Percentiles rank a stretch among this genome's conserved stretches.
Conservation (phyloP, 1,139 yeast species). For the Diutina rugosa region DNA sequence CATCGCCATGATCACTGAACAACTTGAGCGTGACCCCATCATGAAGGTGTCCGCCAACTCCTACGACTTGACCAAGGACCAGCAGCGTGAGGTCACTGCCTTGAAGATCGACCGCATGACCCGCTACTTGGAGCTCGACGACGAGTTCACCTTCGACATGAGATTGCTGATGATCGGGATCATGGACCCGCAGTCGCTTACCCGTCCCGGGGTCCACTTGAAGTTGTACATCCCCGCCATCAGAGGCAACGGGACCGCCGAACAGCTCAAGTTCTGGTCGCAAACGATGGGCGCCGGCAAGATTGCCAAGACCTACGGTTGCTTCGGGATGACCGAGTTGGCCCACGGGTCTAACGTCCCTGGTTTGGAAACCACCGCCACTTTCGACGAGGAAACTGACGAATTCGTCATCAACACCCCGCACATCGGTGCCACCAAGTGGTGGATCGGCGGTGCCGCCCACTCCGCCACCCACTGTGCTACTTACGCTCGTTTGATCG, state of each 20-base stretch:
- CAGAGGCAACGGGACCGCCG: constrained; percentile 39
- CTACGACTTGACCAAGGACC: constrained; percentile 26
- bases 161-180: constrained; percentile 29
- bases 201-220: constrained; percentile 37
- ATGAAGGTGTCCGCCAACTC: constrained; percentile 22
- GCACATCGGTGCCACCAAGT: constrained; percentile 81
- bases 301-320: constrained; percentile 65
- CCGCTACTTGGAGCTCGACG: constrained; percentile 30
- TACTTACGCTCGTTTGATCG: constrained; percentile 71
- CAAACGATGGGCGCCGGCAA: constrained; percentile 54
- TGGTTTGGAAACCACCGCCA: constrained; percentile 84
- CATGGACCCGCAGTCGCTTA: constrained; percentile 36
- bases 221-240: constrained; percentile 36
- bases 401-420: constrained; percentile 76
- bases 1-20: constrained; percentile 23
- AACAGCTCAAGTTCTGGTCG: constrained; percentile 62
- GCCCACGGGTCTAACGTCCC: constrained; percentile 95
- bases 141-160: constrained; percentile 18
- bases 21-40: constrained; percentile 38
- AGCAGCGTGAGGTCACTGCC: constrained; percentile 33
- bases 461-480: constrained; percentile 82
- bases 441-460: constrained; percentile 99
- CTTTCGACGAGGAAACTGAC: constrained; percentile 52
- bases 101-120: constrained; percentile 29
- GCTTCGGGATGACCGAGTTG: constrained; percentile 90